Evolutionary conservation across 2,329 filamentous ascomycete genomes (phyloP), one percentile per base, ranked within the genome.

Genomic region (Ceratocystiopsis minuta): DNA sequence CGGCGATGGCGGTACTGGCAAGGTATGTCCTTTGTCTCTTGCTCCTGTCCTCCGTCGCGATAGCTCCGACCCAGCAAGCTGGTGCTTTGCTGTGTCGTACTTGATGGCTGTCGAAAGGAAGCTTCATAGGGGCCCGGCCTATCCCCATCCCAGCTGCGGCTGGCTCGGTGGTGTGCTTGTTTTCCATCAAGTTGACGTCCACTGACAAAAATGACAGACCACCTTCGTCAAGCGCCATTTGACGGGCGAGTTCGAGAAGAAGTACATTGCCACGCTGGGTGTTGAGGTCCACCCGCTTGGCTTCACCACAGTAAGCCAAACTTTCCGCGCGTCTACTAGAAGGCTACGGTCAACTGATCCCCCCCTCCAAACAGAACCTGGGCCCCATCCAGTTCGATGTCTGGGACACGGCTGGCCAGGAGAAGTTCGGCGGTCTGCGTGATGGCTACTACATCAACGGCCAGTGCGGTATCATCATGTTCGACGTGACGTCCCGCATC

Each of bases 361-460:
- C 11, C 17, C n/a, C 20, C 34, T 28, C 7, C 83, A n/a, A n/a
- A 83, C 74, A 80, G 75, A 98, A 96, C 82, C 79, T 85, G 59
- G 90, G 90, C 54, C 74, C 78, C 57, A 95, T 98, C 60, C 85
- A 92, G 71, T 98, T 98, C 71, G 88, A 98, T 63, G 90, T 96
- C 55, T 98, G 88, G 88, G 88, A 98, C 64, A 98, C 88, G 50
- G 88, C 88, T 55, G 88, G 88, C 56, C 88, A 98, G 70, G 88
- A 98, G 75, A 98, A 96, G 78, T 98, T 98, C 54, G 88, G 88
- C 66, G 88, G 88, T 75, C 85, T 98, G 58, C 84, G 88, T 71
- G 88, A 98, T 67, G 88, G 88, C 55, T 98, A 98, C 79, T 98
- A 98, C 75, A 98, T 98, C 76, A 95, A 95, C 72, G 88, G 88